Evolutionary conservation across 108 stramenopile species (phyloP), one percentile per base, ranked within the genome.

Genomic region (Schizochytrium sp.): DNA sequence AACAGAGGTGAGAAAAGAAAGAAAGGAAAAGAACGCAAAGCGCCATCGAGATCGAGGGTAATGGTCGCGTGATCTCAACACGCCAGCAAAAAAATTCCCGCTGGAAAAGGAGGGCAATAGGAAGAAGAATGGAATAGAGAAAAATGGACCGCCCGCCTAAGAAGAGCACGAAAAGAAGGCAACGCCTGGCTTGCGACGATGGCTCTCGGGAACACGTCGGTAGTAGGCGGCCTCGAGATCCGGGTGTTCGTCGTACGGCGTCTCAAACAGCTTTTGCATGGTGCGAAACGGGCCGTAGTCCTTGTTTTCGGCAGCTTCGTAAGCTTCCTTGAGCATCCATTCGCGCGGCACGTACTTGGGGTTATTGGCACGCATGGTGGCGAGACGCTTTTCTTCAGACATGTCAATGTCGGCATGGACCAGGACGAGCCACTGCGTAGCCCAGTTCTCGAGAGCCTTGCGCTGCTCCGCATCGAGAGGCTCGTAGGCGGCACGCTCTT

Each of bases 311-410:
- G 83, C 89, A 25, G 57, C 57, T 12, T 72, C 72, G 55, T 87
- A 89, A 18, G 60, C 58, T 25, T 88, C 88, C 88, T 45, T 45
- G n/a, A 88, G 58, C 88, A 88, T 88, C 88, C 89, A 89, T 44
- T 89, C 72, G 29, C 90, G 58, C 14, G 89, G 87, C 44, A 91
- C 87, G 60, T 89, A 91, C 44, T 91, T 91, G 18, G 91, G 91
- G 5, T 91, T 91, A 3, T 47, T 44, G 25, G 28, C 47, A n/a
- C 53, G 8, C 88, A 89, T 89, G 43, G 28, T 14, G 14, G 63
- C 44, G n/a, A 5, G 44, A 5, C 87, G 47, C 48, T 89, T 87
- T 55, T 72, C 48, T n/a, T 43, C 51, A 10, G 63, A 48, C 16
- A 43, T 29, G 47, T 25, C 58, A 19, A 45, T 12, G 47, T 72